Evolutionary conservation across 1,284 basidiomycete genomes (phyloP).

Genomic region (Rhizoctonia solani): DNA sequence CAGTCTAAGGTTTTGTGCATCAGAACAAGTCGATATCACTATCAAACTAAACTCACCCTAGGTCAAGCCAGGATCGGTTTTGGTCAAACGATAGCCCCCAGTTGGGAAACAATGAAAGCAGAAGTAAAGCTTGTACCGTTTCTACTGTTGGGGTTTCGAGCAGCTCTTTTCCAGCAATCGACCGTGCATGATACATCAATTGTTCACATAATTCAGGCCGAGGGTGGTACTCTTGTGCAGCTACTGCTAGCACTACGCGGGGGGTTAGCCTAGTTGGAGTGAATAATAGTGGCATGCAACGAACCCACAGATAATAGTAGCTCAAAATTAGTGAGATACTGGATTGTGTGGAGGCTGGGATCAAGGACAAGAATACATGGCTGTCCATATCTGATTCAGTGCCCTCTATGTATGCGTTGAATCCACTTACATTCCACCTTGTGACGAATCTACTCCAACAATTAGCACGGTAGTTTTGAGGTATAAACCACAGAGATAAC

Average conservation of each 20-base stretch:
- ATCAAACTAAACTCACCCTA: constrained; percentile 3
- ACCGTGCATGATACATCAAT: not conserved
- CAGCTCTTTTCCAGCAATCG: not conserved
- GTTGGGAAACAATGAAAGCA: constrained; percentile 21
- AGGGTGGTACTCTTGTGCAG: constrained; percentile 11
- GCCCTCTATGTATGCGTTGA: not conserved
- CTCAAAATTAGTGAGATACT: not conserved
- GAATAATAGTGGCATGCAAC: not conserved
- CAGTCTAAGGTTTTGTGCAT: not conserved
- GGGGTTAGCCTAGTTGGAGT: not conserved
- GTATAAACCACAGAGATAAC: not conserved
- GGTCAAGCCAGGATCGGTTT: constrained; percentile 24
- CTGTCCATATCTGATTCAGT: not conserved
- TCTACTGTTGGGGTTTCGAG: not conserved
- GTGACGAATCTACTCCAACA: constrained; percentile 11
- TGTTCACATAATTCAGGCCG: not conserved
- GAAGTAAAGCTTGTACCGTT: constrained; percentile 11
- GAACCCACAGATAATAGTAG: constrained; percentile 16
- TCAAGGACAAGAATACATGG: constrained; percentile 22
- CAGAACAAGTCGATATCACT: not conserved
- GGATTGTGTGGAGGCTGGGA: constrained; percentile 15
- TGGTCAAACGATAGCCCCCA: constrained; percentile 2
- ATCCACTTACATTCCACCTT: constrained; percentile 23
- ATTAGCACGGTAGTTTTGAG: not conserved
- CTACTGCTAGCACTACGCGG: constrained; percentile 8